These are phyloP conservation scores for Coemansia sp. DNA, from an alignment of 192 early-diverging fungal species.

Conservation along the genomic window DNA sequence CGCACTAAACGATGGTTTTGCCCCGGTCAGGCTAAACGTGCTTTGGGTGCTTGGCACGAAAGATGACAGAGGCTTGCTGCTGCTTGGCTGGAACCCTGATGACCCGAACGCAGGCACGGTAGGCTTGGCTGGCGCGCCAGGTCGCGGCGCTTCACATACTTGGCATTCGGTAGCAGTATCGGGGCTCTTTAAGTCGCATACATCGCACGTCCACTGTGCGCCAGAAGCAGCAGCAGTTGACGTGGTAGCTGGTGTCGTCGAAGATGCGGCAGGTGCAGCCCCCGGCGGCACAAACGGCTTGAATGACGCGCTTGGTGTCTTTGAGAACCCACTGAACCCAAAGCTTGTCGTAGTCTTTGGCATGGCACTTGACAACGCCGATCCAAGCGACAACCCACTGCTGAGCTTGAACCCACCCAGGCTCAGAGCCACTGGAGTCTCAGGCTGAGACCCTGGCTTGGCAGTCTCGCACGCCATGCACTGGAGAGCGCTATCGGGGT, in stretches of 20 bases:
- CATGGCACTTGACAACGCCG: slow-evolving; percentile 2
- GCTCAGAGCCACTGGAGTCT: neutral
- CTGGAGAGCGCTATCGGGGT: slow-evolving; percentile 4
- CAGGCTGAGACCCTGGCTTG: slow-evolving; percentile 14
- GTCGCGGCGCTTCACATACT: slow-evolving; percentile 34
- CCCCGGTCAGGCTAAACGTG: neutral
- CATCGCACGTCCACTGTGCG: slow-evolving; percentile 35
- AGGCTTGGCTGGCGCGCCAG: slow-evolving; percentile 5
- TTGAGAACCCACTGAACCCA: neutral
- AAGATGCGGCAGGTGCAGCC: slow-evolving; percentile 7
- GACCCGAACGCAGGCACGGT: neutral
- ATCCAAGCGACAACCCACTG: slow-evolving; percentile 16
- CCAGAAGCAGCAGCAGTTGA: neutral
- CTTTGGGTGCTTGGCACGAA: neutral
- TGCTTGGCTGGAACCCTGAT: slow-evolving; percentile 15
- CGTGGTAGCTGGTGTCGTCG: neutral
- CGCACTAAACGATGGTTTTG: slow-evolving; percentile 8
- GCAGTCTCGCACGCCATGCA: slow-evolving; percentile 35
- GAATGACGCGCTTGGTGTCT: slow-evolving; percentile 1
- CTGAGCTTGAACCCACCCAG: slow-evolving; percentile 22
- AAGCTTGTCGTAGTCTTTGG: neutral
- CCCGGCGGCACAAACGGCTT: slow-evolving; percentile 25
- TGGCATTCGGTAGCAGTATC: slow-evolving; percentile 10
- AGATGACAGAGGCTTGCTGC: slow-evolving; percentile 13
- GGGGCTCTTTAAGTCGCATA: slow-evolving; percentile 31